phyloP scores from a whole-genome alignment of 2,329 filamentous ascomycete species.

The Apiospora saccharicola region DNA sequence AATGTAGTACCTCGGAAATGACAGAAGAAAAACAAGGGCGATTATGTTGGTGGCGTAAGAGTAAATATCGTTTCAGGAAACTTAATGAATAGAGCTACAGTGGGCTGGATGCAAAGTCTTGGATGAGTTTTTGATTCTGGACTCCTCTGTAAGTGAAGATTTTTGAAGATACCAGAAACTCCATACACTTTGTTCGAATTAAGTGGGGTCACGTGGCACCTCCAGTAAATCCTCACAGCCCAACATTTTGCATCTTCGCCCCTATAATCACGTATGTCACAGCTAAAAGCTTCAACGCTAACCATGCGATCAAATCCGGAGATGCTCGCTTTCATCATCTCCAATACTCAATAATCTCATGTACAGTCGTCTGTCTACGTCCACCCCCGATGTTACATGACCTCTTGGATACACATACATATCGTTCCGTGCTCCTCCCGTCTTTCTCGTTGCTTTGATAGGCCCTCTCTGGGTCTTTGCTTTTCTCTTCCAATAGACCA shows the following conservation, averaged over 20 bases:
- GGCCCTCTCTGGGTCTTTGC: not conserved
- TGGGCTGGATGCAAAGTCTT: not conserved
- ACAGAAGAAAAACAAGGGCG: not conserved
- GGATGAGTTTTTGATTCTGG: not conserved
- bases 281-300: not conserved
- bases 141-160: slow-evolving; percentile 19
- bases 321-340: not conserved
- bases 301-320: not conserved
- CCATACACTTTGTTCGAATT: slow-evolving; percentile 12
- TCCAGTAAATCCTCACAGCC: not conserved
- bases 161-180: slow-evolving; percentile 12
- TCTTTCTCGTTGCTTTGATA: not conserved
- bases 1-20: not conserved
- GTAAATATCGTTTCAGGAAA: not conserved
- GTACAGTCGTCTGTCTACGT: slow-evolving; percentile 23
- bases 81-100: not conserved
- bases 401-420: slow-evolving; percentile 21
- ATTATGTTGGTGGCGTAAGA: not conserved
- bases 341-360: slow-evolving; percentile 21
- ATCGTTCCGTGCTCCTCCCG: not conserved
- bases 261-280: not conserved
- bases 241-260: not conserved
- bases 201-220: slow-evolving; percentile 10
- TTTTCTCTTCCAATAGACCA: slow-evolving; percentile 1
- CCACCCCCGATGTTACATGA: slow-evolving; percentile 22